Base-by-base conservation (phyloP, 75 land plant species). In the Cunninghamia lanceolata region DNA sequence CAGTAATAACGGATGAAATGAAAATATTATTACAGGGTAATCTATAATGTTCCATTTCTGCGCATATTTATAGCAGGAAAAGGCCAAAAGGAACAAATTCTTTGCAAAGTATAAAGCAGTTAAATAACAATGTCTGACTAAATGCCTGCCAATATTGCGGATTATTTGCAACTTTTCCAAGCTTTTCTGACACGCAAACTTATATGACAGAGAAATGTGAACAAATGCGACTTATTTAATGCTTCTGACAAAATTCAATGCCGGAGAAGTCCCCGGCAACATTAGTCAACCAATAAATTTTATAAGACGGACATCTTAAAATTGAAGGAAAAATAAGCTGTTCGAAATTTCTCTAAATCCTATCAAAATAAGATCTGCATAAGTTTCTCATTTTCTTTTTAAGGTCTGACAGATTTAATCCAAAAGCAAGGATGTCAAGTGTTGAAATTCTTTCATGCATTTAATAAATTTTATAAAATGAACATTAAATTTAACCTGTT, bases 191-290 rank as follows among this genome's bases (percentile, higher is more conserved):
- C 80, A 77, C 2, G 80, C 42, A 38, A 77, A 38, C 42, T 1
- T 13, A 40, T 39, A 39, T 25, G 80, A 77, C 38, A 11, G 43
- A 21, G 68, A 77, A 77, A 77, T 77, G 28, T 40, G 34, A 77
- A 39, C 25, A 19, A 39, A 77, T 38, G 14, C 16, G 17, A 3
- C 42, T 77, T 77, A 19, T 77, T 77, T 77, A 77, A 77, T 28
- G 42, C 43, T 2, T 38, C 80, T 77, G 80, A 77, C 45, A 40
- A 40, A 39, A 38, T 77, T 77, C 45, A 40, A 40, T 77, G 80
- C 80, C 25, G 68, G 80, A 45, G 80, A 77, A 77, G 1, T 38
- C 80, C 43, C 80, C 80, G 45, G 80, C 80, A 77, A 39, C 9
- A 1, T 77, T 39, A 1, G 80, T 77, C 80, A 40, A 39, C n/a